Conservation (phyloP, 768 basidiomycete species). For the Zangia roseola region DNA sequence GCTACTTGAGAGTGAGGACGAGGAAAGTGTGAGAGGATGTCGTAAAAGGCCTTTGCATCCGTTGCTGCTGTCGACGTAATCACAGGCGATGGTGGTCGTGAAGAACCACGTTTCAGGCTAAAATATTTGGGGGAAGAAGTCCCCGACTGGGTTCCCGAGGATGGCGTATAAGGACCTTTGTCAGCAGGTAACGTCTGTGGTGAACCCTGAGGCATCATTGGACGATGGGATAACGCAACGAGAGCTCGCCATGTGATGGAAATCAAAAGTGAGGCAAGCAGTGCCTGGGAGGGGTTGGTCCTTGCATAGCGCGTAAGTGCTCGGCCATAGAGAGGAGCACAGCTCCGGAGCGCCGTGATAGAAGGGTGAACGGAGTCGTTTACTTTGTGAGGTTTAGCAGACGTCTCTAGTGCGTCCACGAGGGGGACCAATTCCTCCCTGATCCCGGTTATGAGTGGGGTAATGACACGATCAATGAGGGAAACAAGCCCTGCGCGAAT, state of each 20-base stretch:
- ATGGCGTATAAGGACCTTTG: constrained; percentile 43
- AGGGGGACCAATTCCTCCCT: constrained; percentile 60
- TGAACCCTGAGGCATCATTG: constrained; percentile 42
- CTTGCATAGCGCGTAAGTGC: constrained; percentile 56
- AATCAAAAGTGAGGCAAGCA: constrained; percentile 70
- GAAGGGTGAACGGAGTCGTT: constrained; percentile 49
- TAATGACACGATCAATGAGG: constrained; percentile 61
- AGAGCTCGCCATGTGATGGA: constrained; percentile 72
- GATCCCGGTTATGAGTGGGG: constrained; percentile 61
- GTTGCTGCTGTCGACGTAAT: constrained; percentile 44
- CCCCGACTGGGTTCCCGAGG: constrained; percentile 47
- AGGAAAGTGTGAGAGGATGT: constrained; percentile 59
- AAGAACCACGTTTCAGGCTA: constrained; percentile 62
- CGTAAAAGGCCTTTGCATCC: constrained; percentile 63
- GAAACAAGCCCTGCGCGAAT: constrained; percentile 73
- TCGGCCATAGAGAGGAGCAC: constrained; percentile 63
- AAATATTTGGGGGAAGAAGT: constrained; percentile 61
- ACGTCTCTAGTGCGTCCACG: constrained; percentile 59
- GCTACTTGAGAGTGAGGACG: constrained; percentile 63
- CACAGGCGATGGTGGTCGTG: constrained; percentile 63
- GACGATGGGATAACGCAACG: constrained; percentile 68
- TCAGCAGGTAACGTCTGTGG: constrained; percentile 28
- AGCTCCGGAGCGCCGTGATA: constrained; percentile 52
- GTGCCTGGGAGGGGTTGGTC: constrained; percentile 52
- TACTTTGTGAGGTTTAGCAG: constrained; percentile 29